phyloP scores from a whole-genome alignment of 352 stramenopile genomes.

The Phytophthora pinifolia region DNA sequence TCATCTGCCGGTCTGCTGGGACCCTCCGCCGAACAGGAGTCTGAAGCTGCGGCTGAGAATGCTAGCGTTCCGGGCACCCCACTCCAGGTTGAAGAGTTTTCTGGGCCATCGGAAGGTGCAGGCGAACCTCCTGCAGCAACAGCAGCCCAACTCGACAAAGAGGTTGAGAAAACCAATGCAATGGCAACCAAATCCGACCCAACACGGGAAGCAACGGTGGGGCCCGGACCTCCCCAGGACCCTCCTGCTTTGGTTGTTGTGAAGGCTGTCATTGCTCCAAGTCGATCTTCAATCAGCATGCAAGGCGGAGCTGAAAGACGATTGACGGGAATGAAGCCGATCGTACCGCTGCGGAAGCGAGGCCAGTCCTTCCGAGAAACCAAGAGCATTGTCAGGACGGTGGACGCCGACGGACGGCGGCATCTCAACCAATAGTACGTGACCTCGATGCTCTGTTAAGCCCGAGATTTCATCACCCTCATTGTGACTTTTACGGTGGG shows the following conservation, averaged over 20 bases:
- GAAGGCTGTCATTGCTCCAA: constrained; percentile 17
- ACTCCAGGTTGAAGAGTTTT: background rate
- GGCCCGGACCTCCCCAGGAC: background rate
- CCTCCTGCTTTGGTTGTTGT: constrained; percentile 17
- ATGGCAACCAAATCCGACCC: background rate
- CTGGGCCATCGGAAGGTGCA: constrained; percentile 6
- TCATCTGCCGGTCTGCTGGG: constrained; percentile 1
- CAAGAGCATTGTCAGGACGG: constrained; percentile 43
- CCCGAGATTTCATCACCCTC: background rate
- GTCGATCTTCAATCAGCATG: constrained; percentile 11
- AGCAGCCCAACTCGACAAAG: background rate
- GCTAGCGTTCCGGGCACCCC: background rate
- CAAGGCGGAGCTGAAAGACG: constrained; percentile 35
- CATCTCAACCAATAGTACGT: constrained; percentile 82
- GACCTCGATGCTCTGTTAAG: background rate
- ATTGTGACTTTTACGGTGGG: background rate
- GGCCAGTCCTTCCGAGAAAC: constrained; percentile 74
- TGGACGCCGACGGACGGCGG: constrained; percentile 52
- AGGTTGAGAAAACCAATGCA: background rate
- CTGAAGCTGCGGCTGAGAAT: background rate
- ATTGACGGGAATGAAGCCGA: constrained; percentile 54
- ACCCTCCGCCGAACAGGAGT: background rate
- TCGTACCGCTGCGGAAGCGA: constrained; percentile 57
- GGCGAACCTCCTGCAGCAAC: background rate
- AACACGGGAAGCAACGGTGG: constrained; percentile 1